Evolutionary conservation across 306 rosid genomes (phyloP).

Genomic region (Carpinus fangiana): DNA sequence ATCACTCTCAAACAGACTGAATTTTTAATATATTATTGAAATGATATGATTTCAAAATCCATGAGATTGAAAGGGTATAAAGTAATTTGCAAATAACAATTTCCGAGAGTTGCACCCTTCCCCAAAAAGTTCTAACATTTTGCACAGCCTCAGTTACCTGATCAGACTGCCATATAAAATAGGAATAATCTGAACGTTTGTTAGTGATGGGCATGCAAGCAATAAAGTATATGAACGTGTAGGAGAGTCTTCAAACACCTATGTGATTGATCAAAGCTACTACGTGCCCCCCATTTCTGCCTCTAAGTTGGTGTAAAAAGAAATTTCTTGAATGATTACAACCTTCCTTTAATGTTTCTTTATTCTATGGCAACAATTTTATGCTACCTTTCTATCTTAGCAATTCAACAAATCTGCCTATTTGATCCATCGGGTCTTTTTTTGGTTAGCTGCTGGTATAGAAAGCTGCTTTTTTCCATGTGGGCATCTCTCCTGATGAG

Average conservation of each 20-base stretch:
- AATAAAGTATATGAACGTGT: neutral
- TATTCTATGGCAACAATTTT: neutral
- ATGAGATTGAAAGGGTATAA: no score
- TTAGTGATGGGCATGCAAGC: neutral
- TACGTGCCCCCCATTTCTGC: conserved; percentile 15
- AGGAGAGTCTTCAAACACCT: neutral
- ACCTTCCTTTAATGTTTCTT: neutral
- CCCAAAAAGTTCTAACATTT: neutral
- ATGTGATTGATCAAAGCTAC: conserved; percentile 17
- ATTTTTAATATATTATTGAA: no score
- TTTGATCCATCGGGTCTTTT: neutral
- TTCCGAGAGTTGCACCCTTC: neutral
- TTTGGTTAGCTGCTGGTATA: neutral
- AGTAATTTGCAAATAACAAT: neutral
- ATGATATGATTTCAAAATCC: no score
- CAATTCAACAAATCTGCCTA: neutral
- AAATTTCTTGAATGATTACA: neutral
- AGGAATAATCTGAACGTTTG: neutral
- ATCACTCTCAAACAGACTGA: no score
- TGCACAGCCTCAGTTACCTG: no score
- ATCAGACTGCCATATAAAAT: neutral
- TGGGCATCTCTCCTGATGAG: neutral
- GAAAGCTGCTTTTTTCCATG: neutral
- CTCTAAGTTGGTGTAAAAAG: neutral
- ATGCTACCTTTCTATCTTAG: neutral